Base-by-base conservation (phyloP, 495 filamentous ascomycete species). In the Neurospora sp. region DNA sequence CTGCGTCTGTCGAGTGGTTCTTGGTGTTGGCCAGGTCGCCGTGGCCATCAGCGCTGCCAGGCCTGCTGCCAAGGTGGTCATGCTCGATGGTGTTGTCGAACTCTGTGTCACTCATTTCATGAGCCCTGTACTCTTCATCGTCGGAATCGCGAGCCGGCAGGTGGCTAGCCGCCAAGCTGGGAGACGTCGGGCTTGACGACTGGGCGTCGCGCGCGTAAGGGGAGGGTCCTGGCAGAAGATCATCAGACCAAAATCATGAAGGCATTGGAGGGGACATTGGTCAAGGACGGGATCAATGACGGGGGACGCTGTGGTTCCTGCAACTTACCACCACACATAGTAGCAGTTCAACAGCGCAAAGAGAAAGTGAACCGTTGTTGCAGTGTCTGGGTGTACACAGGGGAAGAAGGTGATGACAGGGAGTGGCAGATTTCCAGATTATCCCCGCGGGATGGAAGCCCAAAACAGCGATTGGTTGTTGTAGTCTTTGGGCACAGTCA, bases 151-250 rank as follows among this genome's bases (percentile, higher is more conserved):
- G 70, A 24, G 45, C 69, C 10, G 74, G 71, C 69, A 79, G 74
- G 69, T 78, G 75, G 19, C 74, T 78, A 28, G 76, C 75, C 38
- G 76, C 38, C 54, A 74, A 39, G 42, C 66, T 78, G 70, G 80
- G 77, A 36, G 80, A 80, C 34, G 75, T 77, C 69, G 79, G 80
- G 74, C 71, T 76, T 7, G 80, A 80, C 71, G 77, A 75, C 36
- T 74, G 73, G 54, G 54, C 6, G 69, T 75, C 79, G 71, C 74
- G 74, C 71, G 70, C 38, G 21, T 74, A 76, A 36, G 74, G 73
- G 70, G 77, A 69, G 17, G 74, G 76, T 78, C 69, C 72, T 37
- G 31, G 71, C 62, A 43, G 39, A 15, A 34, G 21, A 54, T 39
- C 54, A 59, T 72, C 71, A 72, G 71, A n/a, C 24, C 28, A 66